phyloP scores from a whole-genome alignment of 495 filamentous ascomycete species.

The Penicillium taxi region DNA sequence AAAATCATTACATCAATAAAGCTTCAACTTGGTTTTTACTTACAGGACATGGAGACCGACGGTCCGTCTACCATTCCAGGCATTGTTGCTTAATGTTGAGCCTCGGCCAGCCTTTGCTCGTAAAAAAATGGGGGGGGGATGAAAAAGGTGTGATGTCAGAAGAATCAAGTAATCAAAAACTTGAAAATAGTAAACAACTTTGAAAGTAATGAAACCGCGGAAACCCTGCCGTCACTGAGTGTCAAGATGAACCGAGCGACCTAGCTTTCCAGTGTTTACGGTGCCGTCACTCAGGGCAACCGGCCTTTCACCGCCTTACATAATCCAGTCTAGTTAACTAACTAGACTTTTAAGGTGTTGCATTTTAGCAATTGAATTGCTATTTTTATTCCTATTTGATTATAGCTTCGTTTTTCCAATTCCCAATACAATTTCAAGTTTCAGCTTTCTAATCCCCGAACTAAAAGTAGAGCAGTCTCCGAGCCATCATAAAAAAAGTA shows the following conservation, averaged over 20 bases:
- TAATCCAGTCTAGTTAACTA: constrained; percentile 2
- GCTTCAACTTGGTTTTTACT: constrained; percentile 12
- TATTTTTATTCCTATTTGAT: not conserved
- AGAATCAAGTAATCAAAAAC: constrained; percentile 1
- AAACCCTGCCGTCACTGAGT: constrained; percentile 25
- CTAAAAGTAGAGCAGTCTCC: too few relatives aligned
- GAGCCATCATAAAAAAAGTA: too few relatives aligned
- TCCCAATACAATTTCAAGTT: too few relatives aligned
- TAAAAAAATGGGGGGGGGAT: constrained; percentile 2
- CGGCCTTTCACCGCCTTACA: constrained; percentile 7
- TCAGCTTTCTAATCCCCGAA: too few relatives aligned
- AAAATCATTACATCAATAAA: not conserved
- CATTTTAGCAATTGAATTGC: too few relatives aligned
- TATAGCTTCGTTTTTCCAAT: too few relatives aligned
- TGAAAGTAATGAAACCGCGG: constrained; percentile 4
- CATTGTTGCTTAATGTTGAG: constrained; percentile 44
- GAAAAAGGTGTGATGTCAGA: too few relatives aligned
- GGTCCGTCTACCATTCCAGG: constrained; percentile 57
- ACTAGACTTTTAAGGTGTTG: constrained; percentile 5
- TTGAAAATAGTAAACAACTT: not conserved
- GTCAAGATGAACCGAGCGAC: constrained; percentile 21
- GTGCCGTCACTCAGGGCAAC: constrained; percentile 44
- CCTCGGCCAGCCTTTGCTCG: constrained; percentile 40
- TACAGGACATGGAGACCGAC: constrained; percentile 58
- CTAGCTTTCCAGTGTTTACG: constrained; percentile 29